phyloP scores from a whole-genome alignment of 2,329 filamentous ascomycete genomes.

The Rutstroemia sp. region DNA sequence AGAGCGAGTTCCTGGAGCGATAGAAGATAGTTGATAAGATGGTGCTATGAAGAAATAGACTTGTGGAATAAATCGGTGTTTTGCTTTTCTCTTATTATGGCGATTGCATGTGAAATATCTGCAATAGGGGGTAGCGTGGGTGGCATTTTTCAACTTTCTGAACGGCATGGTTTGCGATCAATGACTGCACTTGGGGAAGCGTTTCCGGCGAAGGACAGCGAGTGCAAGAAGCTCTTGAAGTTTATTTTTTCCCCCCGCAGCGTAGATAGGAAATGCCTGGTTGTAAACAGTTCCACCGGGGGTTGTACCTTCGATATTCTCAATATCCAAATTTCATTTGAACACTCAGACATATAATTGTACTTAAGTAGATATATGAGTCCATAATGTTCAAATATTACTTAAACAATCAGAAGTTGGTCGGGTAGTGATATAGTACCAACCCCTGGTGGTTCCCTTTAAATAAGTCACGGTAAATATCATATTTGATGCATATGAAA shows the following conservation, averaged over 20 bases:
- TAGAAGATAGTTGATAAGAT: not conserved
- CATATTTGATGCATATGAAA: too few species aligned
- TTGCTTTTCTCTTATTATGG: not conserved
- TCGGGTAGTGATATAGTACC: too few species aligned
- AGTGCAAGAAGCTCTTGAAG: not conserved
- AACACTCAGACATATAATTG: too few species aligned
- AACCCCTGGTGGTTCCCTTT: not conserved
- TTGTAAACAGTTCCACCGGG: slow-evolving; percentile 2
- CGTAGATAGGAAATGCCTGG: not conserved
- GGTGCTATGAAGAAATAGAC: not conserved
- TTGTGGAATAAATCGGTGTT: not conserved
- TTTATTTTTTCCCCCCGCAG: not conserved
- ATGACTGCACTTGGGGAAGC: not conserved
- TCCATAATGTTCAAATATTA: too few species aligned
- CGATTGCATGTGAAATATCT: not conserved
- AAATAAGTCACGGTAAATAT: not conserved
- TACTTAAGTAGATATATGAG: too few species aligned
- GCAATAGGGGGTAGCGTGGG: not conserved
- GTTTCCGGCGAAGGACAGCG: not conserved
- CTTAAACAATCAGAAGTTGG: too few species aligned
- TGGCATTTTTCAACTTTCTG: not conserved
- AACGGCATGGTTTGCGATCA: not conserved
- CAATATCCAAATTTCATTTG: too few species aligned
- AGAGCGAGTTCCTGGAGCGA: too few species aligned
- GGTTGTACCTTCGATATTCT: too few species aligned